These are phyloP conservation scores for Chlorella sorokiniana DNA, from an alignment of 139 green algal species.

Conservation along the genomic window DNA sequence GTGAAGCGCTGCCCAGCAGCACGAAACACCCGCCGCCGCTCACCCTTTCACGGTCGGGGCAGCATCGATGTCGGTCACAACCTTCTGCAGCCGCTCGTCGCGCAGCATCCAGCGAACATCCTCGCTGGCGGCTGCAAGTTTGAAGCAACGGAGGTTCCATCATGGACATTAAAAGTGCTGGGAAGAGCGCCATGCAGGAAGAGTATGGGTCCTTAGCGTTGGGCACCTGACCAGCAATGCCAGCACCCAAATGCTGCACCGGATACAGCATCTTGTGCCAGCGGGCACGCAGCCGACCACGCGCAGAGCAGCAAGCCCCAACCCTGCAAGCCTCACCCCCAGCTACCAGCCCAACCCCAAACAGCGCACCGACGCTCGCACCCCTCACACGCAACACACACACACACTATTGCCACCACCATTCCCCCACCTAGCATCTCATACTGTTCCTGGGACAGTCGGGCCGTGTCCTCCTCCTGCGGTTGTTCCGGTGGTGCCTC, in stretches of 20 bases:
- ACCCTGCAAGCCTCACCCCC: no score
- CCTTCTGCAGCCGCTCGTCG: constrained; percentile 50
- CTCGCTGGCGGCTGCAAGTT: constrained; percentile 45
- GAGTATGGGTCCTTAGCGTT: no score
- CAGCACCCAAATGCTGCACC: no score
- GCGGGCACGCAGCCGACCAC: no score
- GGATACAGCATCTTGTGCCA: no score
- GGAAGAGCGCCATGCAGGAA: no score
- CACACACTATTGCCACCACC: neutral
- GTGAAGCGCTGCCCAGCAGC: no score
- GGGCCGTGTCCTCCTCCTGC: neutral
- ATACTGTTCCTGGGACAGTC: constrained; percentile 10
- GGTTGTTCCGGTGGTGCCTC: neutral
- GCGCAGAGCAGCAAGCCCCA: no score
- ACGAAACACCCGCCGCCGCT: neutral
- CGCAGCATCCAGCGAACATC: constrained; percentile 41
- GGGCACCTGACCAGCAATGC: no score
- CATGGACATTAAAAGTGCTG: no score
- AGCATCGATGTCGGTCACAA: constrained; percentile 43
- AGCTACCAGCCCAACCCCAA: no score
- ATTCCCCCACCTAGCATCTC: constrained; percentile 5
- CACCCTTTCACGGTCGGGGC: constrained; percentile 51
- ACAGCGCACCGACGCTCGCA: no score
- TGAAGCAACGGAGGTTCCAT: neutral
- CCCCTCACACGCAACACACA: neutral